phyloP scores from a whole-genome alignment of 495 filamentous ascomycete genomes.

The Gamarada debralockiae region DNA sequence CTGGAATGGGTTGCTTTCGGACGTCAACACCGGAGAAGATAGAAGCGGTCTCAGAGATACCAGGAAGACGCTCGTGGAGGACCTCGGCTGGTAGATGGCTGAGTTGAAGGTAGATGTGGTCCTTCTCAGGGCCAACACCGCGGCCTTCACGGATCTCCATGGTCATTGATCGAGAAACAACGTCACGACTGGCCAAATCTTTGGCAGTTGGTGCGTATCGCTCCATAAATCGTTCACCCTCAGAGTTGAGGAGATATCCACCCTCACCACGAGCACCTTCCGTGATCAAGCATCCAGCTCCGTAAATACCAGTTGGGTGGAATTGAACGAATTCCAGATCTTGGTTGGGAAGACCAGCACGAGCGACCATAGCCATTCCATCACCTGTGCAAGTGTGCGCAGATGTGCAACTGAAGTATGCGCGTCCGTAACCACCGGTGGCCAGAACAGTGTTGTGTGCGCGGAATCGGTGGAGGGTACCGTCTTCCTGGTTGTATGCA shows the following conservation, averaged over 20 bases:
- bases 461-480: slow-evolving; percentile 92
- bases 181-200: slow-evolving; percentile 90
- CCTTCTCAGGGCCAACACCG: slow-evolving; percentile 93
- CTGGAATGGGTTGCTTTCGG: slow-evolving; percentile 92
- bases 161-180: slow-evolving; percentile 95
- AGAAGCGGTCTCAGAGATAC: slow-evolving; percentile 95
- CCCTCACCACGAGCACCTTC: slow-evolving; percentile 98
- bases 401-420: slow-evolving; percentile 97
- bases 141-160: slow-evolving; percentile 95
- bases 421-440: slow-evolving; percentile 93
- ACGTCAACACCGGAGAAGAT: slow-evolving; percentile 98
- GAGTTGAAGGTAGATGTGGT: slow-evolving; percentile 95
- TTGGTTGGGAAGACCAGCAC: slow-evolving; percentile 96
- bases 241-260: slow-evolving; percentile 92
- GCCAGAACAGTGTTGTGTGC: slow-evolving; percentile 94
- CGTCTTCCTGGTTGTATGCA: slow-evolving; percentile 97
- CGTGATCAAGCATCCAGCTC: slow-evolving; percentile 96
- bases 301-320: slow-evolving; percentile 99
- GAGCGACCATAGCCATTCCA: slow-evolving; percentile 97
- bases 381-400: slow-evolving; percentile 98
- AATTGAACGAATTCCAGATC: slow-evolving; percentile 99
- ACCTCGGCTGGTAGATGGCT: slow-evolving; percentile 88
- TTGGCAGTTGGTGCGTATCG: slow-evolving; percentile 96
- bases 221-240: slow-evolving; percentile 99
- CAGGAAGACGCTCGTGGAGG: slow-evolving; percentile 92